Conservation (phyloP, 2,329 filamentous ascomycete genomes). For the Fusarium sp. region DNA sequence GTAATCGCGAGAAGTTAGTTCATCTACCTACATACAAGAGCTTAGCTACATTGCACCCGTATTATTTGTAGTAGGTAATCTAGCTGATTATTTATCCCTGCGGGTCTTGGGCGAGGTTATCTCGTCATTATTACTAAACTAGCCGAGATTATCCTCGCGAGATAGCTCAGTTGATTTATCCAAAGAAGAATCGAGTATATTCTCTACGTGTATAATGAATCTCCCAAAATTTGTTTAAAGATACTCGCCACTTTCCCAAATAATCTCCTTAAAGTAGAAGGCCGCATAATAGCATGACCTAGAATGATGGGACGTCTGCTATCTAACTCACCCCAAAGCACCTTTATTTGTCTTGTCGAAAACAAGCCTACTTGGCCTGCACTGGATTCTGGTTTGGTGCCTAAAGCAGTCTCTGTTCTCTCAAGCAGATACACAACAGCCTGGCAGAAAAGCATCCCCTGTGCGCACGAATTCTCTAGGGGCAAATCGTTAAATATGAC, state of each 20-base stretch:
- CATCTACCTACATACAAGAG: too few species aligned
- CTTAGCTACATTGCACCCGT: too few species aligned
- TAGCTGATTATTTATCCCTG: too few species aligned
- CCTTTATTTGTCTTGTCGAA: not conserved
- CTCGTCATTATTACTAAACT: too few species aligned
- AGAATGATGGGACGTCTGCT: not conserved
- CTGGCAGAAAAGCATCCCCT: not conserved
- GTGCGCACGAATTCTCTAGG: not conserved
- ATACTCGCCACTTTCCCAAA: not conserved
- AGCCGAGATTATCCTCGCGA: too few species aligned
- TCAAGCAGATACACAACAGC: not conserved
- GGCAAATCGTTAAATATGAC: not conserved
- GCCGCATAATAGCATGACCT: not conserved
- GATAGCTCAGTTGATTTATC: too few species aligned
- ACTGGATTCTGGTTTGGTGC: accelerated
- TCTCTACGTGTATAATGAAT: too few species aligned
- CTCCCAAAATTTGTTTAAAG: too few species aligned
- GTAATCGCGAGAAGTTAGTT: too few species aligned
- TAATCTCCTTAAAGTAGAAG: not conserved
- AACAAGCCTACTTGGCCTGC: not conserved
- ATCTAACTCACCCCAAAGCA: not conserved
- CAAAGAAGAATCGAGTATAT: too few species aligned
- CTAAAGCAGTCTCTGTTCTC: not conserved
- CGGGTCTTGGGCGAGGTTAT: too few species aligned
- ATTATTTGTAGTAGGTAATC: too few species aligned